Base-by-base conservation (phyloP, 352 stramenopile genomes). In the Globisporangium carolinianum region DNA sequence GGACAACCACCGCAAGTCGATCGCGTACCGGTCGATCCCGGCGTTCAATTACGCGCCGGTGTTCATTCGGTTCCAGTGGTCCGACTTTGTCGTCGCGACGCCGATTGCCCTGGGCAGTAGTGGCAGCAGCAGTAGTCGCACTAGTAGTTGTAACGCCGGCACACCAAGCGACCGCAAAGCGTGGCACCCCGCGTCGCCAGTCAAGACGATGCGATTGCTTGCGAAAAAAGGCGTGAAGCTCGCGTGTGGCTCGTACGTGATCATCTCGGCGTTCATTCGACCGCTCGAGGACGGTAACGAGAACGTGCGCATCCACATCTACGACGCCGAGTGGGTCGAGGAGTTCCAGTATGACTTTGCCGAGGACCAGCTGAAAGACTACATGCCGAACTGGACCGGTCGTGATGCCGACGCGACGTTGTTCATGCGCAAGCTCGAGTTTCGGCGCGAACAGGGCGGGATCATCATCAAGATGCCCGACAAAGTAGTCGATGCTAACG, bases 281-380 rank as follows among this genome's bases (percentile, higher is more conserved):
- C 75, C 79, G 17, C 68, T 89, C 0, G 79, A 87, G 51, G 79
- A 89, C 49, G 79, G 79, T 1, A 89, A 89, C 37, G 79, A 89
- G 56, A 87, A 82, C 42, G 39, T 89, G 24, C 73, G 76, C 2
- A 70, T 89, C 49, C 73, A 87, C 51, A 87, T 89, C 37, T 89
- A 89, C 52, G 79, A 89, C 43, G 62, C 73, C 11, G 79, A 89
- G 55, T 73, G 73, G 24, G 73, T 89, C 12, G 79, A 89, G 45
- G 76, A 89, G 47, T 89, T 87, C 65, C 77, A 87, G 58, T 89
- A 86, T 49, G 79, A 89, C 43, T 89, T 87, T 51, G 75, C 65
- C 0, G 79, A 89, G 57, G 79, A 89, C 9, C 67, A 86, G 18
- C 60, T 87, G 36, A 71, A 72, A 18, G 75, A 75, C 6, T 87